Base-by-base conservation (phyloP, 441 rosid species). In the Euphorbia corollata region DNA sequence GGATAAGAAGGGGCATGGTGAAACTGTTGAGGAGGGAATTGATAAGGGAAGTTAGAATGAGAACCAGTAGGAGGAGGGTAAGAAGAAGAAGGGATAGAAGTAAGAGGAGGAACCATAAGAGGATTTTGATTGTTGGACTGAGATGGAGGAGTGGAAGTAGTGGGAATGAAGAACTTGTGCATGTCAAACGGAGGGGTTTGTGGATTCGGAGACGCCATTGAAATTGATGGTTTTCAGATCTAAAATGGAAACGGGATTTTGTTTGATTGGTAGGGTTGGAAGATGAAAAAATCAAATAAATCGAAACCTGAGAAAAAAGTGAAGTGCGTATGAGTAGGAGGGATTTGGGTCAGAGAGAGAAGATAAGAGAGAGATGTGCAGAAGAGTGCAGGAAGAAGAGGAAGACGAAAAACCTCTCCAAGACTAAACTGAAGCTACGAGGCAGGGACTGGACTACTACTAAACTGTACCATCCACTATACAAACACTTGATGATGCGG, bases 51-150 rank as follows among this genome's bases (percentile, higher is more conserved):
- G 66, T 77, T 77, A 59, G 70, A 82, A 13, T 71, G 77, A 68
- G 64, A 80, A 13, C 43, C 63, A 61, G 51, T 43, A 59, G 65
- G 60, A 23, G 77, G 77, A 0, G 85, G 81, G 53, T 78, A 81
- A 36, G 92, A 76, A 51, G 85, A 83, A 4, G 86, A 80, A 74
- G 90, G 91, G 53, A 75, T 79, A 47, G 86, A 69, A 13, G 80
- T 74, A 6, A 82, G 67, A 9, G 87, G 78, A 1, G 83, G 65
- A 59, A 71, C 48, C 66, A 71, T 60, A 9, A 68, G 69, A 50
- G 82, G 75, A 24, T 63, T 58, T 8, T 56, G 65, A 32, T 18
- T 34, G 62, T 51, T 59, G 22, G 47, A 1, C 8, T 0, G 13
- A 0, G 47, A 0, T 34, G 76, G 73, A 18, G 71, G 48, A 23